Evolutionary conservation across 306 rosid species (phyloP).

Genomic region (Dalbergia cultrata): DNA sequence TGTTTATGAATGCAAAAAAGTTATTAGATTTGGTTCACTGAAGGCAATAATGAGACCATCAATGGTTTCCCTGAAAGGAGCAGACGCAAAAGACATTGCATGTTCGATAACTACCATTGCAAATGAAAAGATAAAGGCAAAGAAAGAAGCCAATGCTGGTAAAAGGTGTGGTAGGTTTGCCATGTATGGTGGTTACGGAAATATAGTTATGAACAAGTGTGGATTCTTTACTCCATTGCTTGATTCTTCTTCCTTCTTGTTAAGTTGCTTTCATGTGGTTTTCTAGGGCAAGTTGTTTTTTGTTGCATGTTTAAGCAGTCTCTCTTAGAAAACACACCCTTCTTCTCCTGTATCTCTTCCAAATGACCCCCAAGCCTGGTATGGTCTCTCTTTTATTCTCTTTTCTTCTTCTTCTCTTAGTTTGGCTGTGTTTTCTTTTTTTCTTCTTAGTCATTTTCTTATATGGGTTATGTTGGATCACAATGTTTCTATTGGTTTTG

Average conservation of each 20-base stretch:
- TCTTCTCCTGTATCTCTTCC: too few species aligned
- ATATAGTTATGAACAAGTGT: slow-evolving; percentile 4
- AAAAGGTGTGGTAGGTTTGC: slow-evolving; percentile 58
- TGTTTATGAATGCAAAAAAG: slow-evolving; percentile 74
- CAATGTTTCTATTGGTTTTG: too few species aligned
- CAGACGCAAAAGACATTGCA: slow-evolving; percentile 96
- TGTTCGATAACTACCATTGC: slow-evolving; percentile 90
- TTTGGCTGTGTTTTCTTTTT: too few species aligned
- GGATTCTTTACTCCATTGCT: neutral
- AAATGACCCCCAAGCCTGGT: too few species aligned
- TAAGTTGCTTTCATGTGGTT: neutral
- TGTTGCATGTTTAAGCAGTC: neutral
- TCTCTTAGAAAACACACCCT: neutral
- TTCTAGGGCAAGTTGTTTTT: slow-evolving; percentile 21
- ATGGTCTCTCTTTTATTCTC: too few species aligned
- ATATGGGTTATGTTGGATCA: too few species aligned
- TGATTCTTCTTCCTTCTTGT: slow-evolving; percentile 12
- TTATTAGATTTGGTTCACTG: slow-evolving; percentile 73
- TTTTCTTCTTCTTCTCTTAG: too few species aligned
- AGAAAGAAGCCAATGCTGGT: slow-evolving; percentile 89
- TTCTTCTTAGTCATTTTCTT: too few species aligned
- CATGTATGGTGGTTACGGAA: slow-evolving; percentile 3
- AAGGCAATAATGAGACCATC: slow-evolving; percentile 87
- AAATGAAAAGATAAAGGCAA: slow-evolving; percentile 88
- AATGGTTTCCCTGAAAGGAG: slow-evolving; percentile 79